Evolutionary conservation across 1,284 basidiomycete species (phyloP).

Genomic region (Papiliotrema laurentii): DNA sequence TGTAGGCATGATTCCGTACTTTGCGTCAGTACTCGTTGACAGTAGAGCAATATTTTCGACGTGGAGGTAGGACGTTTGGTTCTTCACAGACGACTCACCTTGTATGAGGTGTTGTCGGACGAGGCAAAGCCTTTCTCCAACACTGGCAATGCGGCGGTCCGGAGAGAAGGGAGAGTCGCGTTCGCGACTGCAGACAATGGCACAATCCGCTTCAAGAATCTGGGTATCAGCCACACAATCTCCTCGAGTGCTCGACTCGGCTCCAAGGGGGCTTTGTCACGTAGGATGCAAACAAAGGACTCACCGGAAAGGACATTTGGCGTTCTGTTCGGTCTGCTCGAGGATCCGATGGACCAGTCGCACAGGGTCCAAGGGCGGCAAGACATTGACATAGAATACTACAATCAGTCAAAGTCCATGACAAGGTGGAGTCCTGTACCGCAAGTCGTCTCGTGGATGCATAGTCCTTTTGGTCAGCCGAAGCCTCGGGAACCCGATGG

Average conservation of each 20-base stretch:
- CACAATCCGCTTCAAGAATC: constrained; percentile 32
- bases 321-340: constrained; percentile 30
- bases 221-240: too few relatives aligned
- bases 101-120: constrained; percentile 13
- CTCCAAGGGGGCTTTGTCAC: too few relatives aligned
- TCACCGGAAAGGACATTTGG: constrained; percentile 29
- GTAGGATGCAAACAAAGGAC: not conserved
- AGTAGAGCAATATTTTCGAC: not conserved
- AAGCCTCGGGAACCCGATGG: not conserved
- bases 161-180: constrained; percentile 26
- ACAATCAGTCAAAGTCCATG: constrained; percentile 1
- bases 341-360: constrained; percentile 31
- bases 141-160: constrained; percentile 16
- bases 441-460: constrained; percentile 22
- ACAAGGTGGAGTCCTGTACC: constrained; percentile 15
- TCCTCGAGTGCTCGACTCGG: too few relatives aligned
- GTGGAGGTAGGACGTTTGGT: not conserved
- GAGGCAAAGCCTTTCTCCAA: constrained; percentile 18
- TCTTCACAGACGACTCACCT: constrained; percentile 13
- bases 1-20: constrained; percentile 37
- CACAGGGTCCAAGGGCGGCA: constrained; percentile 32
- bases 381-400: constrained; percentile 36
- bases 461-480: constrained; percentile 9
- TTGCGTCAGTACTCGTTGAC: too few relatives aligned
- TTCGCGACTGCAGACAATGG: constrained; percentile 24